Percentiles rank a stretch among this genome's conserved stretches.
These are phyloP conservation scores for Plasmodium gonderi DNA, from an alignment of 169 alveolate species.

Conservation along the genomic window DNA sequence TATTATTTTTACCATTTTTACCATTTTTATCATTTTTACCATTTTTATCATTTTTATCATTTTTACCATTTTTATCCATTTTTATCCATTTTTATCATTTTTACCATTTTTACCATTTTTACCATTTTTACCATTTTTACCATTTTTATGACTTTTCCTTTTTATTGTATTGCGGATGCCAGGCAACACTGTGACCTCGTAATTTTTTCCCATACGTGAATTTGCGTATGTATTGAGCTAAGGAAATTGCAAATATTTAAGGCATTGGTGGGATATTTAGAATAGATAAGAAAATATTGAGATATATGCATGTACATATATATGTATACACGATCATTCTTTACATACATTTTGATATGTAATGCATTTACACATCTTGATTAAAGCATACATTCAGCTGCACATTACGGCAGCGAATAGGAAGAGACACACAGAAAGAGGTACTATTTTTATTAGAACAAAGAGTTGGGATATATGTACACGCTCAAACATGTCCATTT, in stretches of 20 bases:
- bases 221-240: background rate
- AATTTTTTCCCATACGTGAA: background rate
- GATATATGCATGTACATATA: background rate
- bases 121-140: too few species aligned
- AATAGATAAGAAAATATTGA: background rate
- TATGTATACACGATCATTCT: background rate
- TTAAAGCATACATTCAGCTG: background rate
- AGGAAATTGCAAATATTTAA: background rate
- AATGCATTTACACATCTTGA: background rate
- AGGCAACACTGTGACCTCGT: background rate
- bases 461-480: background rate
- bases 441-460: background rate
- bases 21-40: too few species aligned
- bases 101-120: too few species aligned
- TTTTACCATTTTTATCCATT: too few species aligned
- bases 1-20: too few species aligned
- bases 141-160: background rate
- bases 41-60: too few species aligned
- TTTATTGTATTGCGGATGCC: background rate
- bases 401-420: background rate
- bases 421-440: background rate
- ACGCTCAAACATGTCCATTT: too few species aligned
- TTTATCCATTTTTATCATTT: too few species aligned
- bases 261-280: background rate
- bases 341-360: background rate